phyloP scores from a whole-genome alignment of 371 early-diverging fungal genomes.

The Syncephalastrum racemosum region DNA sequence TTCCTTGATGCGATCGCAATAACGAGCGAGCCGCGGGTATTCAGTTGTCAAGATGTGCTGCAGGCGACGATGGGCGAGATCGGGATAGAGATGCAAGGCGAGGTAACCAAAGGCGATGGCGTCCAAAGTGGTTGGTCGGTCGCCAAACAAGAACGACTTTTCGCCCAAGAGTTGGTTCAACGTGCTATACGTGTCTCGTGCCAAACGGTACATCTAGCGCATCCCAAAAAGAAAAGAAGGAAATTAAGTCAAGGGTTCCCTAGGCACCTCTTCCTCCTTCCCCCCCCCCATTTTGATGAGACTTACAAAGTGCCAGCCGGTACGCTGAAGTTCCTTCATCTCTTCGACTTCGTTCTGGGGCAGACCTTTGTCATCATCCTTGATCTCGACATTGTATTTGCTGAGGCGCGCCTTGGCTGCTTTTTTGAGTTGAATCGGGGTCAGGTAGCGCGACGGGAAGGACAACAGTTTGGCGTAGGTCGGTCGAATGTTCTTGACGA shows the following conservation, averaged over 20 bases:
- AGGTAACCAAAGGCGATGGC: conserved; percentile 71
- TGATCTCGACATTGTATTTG: conserved; percentile 48
- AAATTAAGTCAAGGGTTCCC: too few relatives aligned
- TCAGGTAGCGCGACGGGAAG: conserved; percentile 60
- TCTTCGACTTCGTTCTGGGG: conserved; percentile 48
- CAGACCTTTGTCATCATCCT: conserved; percentile 35
- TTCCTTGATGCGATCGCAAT: conserved; percentile 56
- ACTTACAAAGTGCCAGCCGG: conserved; percentile 50
- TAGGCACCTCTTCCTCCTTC: too few relatives aligned
- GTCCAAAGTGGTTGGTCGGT: conserved; percentile 65
- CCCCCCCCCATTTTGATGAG: not conserved
- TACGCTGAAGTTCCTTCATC: conserved; percentile 45
- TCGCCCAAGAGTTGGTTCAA: conserved; percentile 58
- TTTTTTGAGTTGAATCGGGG: conserved; percentile 62
- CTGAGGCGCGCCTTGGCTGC: conserved; percentile 53
- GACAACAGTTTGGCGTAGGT: conserved; percentile 61
- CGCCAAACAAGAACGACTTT: conserved; percentile 70
- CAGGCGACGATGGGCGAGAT: conserved; percentile 64
- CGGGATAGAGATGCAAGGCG: conserved; percentile 61
- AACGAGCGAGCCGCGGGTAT: conserved; percentile 59
- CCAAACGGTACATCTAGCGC: conserved; percentile 54
- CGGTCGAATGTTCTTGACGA: conserved; percentile 62
- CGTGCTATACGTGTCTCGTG: conserved; percentile 55
- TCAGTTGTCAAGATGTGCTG: conserved; percentile 54
- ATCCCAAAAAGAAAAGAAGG: not conserved